Evolutionary conservation across 2,329 filamentous ascomycete species (phyloP), one percentile per base, ranked within the genome.

Genomic region (Clarireedia hainanense): DNA sequence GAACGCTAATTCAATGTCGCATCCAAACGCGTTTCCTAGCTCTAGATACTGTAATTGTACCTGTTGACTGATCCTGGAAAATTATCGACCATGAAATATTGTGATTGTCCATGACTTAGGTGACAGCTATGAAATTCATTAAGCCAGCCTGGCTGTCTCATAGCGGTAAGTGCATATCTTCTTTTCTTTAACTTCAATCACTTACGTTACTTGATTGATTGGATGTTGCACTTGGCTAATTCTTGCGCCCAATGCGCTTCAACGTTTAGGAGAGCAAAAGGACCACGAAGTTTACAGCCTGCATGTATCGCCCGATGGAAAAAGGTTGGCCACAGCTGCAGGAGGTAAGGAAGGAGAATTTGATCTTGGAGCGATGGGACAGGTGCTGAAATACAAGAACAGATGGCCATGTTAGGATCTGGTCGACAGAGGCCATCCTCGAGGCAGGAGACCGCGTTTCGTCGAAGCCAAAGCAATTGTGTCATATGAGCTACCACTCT

Each of bases 211-310:
- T 34, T 12, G 30, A 34, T 34, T 9, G 30, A 34, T 14, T 34
- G 10, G 30, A 12, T 34, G 30, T 34, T 34, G 30, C 30, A 34
- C 7, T 55, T 62, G 52, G 67, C 66, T 63, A 63, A 64, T 56
- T 54, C 52, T 55, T 64, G 50, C 60, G 57, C 65, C 59, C 56
- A 56, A 60, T 63, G 66, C 65, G 63, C 61, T 59, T 55, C 39
- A 36, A 61, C 46, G 17, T 60, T 57, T 66, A 89, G 88, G 92
- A 70, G 94, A 99, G 76, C 89, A 95, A 71, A 97, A 96, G 70
- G 91, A 97, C 71, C 95, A 95, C 69, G 94, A 99, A 74, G 92
- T 97, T 63, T 99, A 97, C 76, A 96, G 90, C 75, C 97, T 92
- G 72, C 89, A 97, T 77, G 85, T 99, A 62, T 99, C 94, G 27